Percentiles rank a stretch among this genome's conserved stretches.
Conservation (phyloP, 768 basidiomycete species). For the Suillus clintonianus region DNA sequence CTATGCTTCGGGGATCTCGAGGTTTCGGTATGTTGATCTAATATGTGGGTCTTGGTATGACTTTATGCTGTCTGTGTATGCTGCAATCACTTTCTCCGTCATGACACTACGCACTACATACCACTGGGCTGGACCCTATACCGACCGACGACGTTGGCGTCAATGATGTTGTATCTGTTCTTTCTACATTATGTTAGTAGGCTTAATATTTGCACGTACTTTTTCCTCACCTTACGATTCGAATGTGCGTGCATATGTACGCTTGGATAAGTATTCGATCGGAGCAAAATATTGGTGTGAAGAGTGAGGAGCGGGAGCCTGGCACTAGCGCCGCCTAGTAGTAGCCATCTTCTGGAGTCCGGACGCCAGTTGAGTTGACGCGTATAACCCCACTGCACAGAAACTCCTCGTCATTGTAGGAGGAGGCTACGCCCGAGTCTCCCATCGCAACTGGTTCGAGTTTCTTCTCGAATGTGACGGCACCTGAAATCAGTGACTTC, state of each 20-base stretch:
- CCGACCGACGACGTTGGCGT: neutral
- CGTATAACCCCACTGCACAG: too few species aligned
- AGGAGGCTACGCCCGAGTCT: too few species aligned
- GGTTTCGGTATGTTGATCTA: neutral
- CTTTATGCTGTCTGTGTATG: neutral
- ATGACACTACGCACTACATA: slow-evolving; percentile 1
- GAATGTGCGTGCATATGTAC: neutral
- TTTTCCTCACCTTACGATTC: neutral
- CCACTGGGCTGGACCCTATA: neutral
- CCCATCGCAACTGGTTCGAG: too few species aligned
- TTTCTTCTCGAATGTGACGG: too few species aligned
- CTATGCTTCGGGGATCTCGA: neutral
- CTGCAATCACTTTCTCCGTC: neutral
- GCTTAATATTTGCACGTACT: neutral
- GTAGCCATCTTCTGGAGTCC: too few species aligned
- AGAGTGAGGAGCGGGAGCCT: too few species aligned
- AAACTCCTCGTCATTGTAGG: too few species aligned
- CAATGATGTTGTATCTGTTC: neutral
- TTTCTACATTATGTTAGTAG: neutral
- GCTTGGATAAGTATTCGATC: neutral
- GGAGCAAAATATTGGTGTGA: too few species aligned
- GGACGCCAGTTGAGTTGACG: too few species aligned
- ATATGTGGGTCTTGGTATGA: neutral
- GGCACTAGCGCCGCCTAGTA: too few species aligned
- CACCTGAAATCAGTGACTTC: too few species aligned